phyloP scores from a whole-genome alignment of 345 rosid genomes.

The Noccaea bulbosa region DNA sequence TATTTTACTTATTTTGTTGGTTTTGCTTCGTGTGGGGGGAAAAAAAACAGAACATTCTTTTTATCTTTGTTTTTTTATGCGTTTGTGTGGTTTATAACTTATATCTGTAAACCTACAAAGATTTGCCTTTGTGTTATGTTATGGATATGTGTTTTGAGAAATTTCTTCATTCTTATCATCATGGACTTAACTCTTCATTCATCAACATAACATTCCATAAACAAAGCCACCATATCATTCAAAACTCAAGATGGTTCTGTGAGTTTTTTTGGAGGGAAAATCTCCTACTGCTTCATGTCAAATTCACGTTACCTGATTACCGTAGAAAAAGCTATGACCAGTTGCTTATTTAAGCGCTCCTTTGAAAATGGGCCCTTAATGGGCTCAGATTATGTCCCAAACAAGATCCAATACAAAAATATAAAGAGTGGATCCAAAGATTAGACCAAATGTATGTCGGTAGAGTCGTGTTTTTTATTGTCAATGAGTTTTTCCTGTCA shows the following conservation, averaged over 20 bases:
- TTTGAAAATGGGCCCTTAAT: constrained; percentile 29
- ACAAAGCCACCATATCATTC: constrained; percentile 21
- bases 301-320: background rate
- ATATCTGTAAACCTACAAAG: constrained; percentile 44
- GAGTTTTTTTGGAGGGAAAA: constrained; percentile 24
- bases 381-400: constrained; percentile 18
- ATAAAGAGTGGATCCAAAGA: background rate
- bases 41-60: constrained; percentile 24
- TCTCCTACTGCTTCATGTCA: background rate
- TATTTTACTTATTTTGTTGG: constrained; percentile 33
- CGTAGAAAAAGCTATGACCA: background rate
- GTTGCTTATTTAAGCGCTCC: background rate
- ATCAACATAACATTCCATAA: constrained; percentile 50
- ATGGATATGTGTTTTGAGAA: constrained; percentile 34
- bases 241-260: constrained; percentile 13
- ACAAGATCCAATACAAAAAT: background rate
- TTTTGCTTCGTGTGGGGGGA: constrained; percentile 26
- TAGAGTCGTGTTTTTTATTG: background rate
- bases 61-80: constrained; percentile 31
- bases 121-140: constrained; percentile 45
- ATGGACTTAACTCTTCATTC: constrained; percentile 5
- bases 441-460: constrained; percentile 28
- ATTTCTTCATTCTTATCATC: background rate
- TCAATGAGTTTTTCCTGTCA: background rate
- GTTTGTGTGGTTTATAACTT: constrained; percentile 40